A percentile compares a stretch with the other conserved stretches of the same genome.
These are phyloP conservation scores for Ulmus americana DNA, from an alignment of 331 rosid genomes.

Conservation along the genomic window DNA sequence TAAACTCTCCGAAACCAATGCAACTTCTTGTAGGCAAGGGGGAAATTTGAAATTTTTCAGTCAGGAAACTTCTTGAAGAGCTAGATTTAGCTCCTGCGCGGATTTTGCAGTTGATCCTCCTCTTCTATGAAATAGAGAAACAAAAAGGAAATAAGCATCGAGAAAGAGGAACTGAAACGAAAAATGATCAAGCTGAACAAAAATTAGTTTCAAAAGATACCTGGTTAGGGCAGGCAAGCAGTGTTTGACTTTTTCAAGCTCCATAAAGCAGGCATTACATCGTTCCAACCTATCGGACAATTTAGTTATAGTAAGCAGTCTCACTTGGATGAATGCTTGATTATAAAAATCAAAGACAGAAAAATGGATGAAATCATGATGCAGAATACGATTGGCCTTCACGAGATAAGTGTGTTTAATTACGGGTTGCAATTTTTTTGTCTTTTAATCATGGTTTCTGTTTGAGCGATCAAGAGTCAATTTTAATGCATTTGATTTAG, in stretches of 20 bases:
- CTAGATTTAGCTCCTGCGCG: slow-evolving; percentile 87
- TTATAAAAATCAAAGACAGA: not conserved
- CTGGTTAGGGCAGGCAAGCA: slow-evolving; percentile 60
- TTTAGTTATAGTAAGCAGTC: slow-evolving; percentile 10
- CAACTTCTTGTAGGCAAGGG: slow-evolving; percentile 12
- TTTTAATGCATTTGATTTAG: too few relatives aligned
- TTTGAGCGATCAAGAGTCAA: too few relatives aligned
- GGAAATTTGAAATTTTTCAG: slow-evolving; percentile 23
- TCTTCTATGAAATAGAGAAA: slow-evolving; percentile 47
- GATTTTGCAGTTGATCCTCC: slow-evolving; percentile 87
- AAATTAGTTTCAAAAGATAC: slow-evolving; percentile 27
- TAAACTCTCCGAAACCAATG: slow-evolving; percentile 42
- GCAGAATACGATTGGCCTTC: too few relatives aligned
- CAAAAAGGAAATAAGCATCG: slow-evolving; percentile 26
- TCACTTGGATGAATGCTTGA: not conserved
- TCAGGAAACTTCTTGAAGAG: slow-evolving; percentile 75
- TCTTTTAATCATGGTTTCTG: too few relatives aligned
- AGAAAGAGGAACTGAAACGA: slow-evolving; percentile 6
- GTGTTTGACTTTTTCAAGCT: slow-evolving; percentile 80
- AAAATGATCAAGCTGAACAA: not conserved
- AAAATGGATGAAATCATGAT: not conserved
- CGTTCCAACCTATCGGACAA: slow-evolving; percentile 70
- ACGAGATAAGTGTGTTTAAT: too few relatives aligned
- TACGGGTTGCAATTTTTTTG: too few relatives aligned
- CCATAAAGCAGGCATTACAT: slow-evolving; percentile 78